Evolutionary conservation across 2,329 filamentous ascomycete species (phyloP).

Genomic region (Monosporascus sp.): DNA sequence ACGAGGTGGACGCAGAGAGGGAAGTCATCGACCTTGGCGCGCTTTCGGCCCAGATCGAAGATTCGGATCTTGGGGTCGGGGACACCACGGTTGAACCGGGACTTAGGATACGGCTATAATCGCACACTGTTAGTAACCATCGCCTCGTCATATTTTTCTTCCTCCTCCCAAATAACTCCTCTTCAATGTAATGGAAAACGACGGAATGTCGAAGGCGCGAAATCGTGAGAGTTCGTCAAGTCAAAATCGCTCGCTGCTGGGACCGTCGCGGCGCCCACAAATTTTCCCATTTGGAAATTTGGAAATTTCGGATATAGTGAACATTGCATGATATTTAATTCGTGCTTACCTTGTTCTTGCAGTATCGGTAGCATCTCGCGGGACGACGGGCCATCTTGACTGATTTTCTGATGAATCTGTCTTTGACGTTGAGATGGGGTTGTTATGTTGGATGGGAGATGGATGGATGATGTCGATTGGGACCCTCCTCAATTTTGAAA

Average conservation of each 20-base stretch:
- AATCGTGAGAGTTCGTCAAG: background rate
- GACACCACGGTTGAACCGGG: conserved; percentile 99
- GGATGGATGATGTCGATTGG: conserved; percentile 25
- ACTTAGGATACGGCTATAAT: conserved; percentile 91
- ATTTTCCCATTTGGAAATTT: conserved; percentile 3
- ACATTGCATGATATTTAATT: no score
- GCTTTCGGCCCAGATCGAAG: conserved; percentile 98
- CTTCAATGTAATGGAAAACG: background rate
- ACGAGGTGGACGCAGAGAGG: conserved; percentile 98
- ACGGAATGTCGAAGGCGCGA: background rate
- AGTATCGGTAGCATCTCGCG: conserved; percentile 99
- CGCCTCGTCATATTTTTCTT: background rate
- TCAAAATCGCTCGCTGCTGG: background rate
- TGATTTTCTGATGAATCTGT: conserved; percentile 49
- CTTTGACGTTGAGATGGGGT: conserved; percentile 30
- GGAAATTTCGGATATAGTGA: background rate
- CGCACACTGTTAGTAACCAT: conserved; percentile 54
- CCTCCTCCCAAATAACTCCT: no score
- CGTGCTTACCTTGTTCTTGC: conserved; percentile 96
- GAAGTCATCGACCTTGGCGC: conserved; percentile 98
- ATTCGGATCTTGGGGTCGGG: conserved; percentile 82
- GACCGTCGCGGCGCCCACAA: background rate
- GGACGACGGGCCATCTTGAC: conserved; percentile 99
- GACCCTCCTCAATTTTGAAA: conserved; percentile 27
- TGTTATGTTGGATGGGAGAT: conserved; percentile 23